Evolutionary conservation across 208 protist species (phyloP).

Genomic region (Leishmania amazonensis): DNA sequence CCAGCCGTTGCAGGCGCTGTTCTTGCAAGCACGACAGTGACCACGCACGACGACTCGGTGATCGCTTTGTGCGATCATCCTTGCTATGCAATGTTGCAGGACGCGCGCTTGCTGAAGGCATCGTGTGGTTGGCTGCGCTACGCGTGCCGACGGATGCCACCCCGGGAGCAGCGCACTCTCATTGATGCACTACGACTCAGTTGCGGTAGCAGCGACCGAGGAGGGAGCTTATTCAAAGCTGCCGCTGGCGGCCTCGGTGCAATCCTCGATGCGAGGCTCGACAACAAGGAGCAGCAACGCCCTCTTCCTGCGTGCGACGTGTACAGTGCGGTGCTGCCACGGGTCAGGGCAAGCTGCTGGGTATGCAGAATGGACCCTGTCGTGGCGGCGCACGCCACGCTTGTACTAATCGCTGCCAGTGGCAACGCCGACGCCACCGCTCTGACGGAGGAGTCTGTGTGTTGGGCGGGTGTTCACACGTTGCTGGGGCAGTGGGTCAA

Average conservation of each 20-base stretch:
- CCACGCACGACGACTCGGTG: too few species aligned
- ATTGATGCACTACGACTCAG: constrained; percentile 11
- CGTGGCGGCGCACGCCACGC: constrained; percentile 28
- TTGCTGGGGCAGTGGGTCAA: constrained; percentile 15
- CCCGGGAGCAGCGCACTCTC: constrained; percentile 8
- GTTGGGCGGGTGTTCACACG: background rate
- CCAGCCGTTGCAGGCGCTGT: background rate
- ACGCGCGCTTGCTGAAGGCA: constrained; percentile 11
- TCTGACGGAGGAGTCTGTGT: constrained; percentile 3
- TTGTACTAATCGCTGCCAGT: constrained; percentile 14
- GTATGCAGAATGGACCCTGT: constrained; percentile 18
- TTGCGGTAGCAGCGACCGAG: background rate
- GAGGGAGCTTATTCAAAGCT: background rate
- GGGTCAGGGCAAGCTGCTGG: constrained; percentile 21
- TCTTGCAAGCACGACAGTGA: background rate
- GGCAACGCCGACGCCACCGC: background rate
- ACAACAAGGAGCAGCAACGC: background rate
- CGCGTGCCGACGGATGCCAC: constrained; percentile 23
- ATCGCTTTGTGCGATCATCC: background rate
- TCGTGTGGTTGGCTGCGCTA: constrained; percentile 34
- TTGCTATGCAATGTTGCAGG: constrained; percentile 8
- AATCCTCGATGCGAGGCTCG: background rate
- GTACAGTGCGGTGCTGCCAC: constrained; percentile 9
- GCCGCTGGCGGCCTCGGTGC: background rate
- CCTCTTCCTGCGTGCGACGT: background rate